Evolutionary conservation across 805 yeast genomes (phyloP).

Genomic region (Groenewaldozyma salmanticensis): DNA sequence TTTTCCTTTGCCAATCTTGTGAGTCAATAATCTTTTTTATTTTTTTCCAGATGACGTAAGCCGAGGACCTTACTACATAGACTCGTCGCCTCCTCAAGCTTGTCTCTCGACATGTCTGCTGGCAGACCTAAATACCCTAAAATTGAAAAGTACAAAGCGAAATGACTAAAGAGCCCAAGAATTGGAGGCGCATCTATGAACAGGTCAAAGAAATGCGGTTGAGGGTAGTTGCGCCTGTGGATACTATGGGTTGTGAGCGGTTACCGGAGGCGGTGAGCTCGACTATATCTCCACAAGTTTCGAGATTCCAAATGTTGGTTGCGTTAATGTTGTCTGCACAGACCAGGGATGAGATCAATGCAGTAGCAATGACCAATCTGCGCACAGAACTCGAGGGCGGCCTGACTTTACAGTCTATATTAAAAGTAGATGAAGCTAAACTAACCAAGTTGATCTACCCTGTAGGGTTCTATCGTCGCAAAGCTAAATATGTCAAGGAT

Average conservation of each 20-base stretch:
- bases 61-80: too few relatives aligned
- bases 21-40: too few relatives aligned
- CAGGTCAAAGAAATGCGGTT: conserved; percentile 54
- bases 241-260: conserved; percentile 74
- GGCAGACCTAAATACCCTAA: too few relatives aligned
- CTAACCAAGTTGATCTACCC: conserved; percentile 60
- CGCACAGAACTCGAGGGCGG: conserved; percentile 38
- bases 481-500: conserved; percentile 58
- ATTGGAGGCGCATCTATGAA: conserved; percentile 22
- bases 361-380: conserved; percentile 55
- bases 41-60: too few relatives aligned
- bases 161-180: conserved; percentile 14
- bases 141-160: neutral
- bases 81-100: too few relatives aligned
- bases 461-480: conserved; percentile 82
- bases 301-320: conserved; percentile 64
- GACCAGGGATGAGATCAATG: conserved; percentile 83
- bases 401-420: conserved; percentile 23
- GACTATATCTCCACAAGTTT: conserved; percentile 26
- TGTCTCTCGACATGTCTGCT: too few relatives aligned
- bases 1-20: too few relatives aligned
- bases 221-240: conserved; percentile 71
- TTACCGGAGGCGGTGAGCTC: conserved; percentile 33
- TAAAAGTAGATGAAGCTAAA: conserved; percentile 33
- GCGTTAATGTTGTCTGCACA: conserved; percentile 85